Evolutionary conservation across 1,139 yeast genomes (phyloP).

Genomic region (Saccharomyces hybrid): DNA sequence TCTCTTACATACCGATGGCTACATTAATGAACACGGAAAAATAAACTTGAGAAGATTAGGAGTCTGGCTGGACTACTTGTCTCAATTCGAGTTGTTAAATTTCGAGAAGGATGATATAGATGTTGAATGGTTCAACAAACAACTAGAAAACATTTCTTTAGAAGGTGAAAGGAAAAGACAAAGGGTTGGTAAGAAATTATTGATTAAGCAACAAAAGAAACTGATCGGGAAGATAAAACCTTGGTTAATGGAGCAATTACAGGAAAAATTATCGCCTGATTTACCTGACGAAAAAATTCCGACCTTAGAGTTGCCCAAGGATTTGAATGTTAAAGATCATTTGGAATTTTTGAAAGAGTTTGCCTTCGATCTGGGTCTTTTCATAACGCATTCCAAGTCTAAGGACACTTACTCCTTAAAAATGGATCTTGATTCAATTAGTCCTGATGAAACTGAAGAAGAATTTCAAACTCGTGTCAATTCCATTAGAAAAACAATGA

Average conservation of each 20-base stretch:
- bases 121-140: conserved; percentile 84
- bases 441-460: conserved; percentile 55
- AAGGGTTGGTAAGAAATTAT: conserved; percentile 54
- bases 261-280: conserved; percentile 28
- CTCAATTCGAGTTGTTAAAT: conserved; percentile 69
- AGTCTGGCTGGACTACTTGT: conserved; percentile 61
- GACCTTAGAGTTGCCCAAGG: conserved; percentile 36
- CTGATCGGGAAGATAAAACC: conserved; percentile 50
- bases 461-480: conserved; percentile 46
- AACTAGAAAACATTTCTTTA: conserved; percentile 69
- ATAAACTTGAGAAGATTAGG: conserved; percentile 68
- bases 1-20: conserved; percentile 68
- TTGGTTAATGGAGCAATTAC: conserved; percentile 50
- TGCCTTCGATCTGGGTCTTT: conserved; percentile 59
- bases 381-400: conserved; percentile 54
- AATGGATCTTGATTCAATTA: conserved; percentile 68
- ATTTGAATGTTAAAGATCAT: conserved; percentile 42
- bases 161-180: conserved; percentile 64
- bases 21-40: conserved; percentile 73
- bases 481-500: conserved; percentile 38
- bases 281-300: conserved; percentile 44
- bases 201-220: conserved; percentile 68
- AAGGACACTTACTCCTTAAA: conserved; percentile 48
- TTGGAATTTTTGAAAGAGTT: conserved; percentile 54
- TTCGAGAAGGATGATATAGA: conserved; percentile 76